Evolutionary conservation across 2,329 filamentous ascomycete genomes (phyloP).

Genomic region (Microcera coccophila): DNA sequence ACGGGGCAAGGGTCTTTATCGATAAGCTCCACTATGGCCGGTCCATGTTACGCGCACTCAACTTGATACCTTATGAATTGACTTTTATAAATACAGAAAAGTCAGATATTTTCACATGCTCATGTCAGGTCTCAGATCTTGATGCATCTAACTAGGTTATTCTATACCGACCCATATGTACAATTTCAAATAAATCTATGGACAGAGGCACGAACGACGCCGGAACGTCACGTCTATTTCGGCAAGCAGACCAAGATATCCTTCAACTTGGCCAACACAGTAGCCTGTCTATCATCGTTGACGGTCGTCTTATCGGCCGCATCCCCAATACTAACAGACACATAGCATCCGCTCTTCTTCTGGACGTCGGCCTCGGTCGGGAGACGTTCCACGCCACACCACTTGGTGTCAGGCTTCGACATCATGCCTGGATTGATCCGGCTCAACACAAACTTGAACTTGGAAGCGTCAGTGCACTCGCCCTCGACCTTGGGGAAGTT

Average conservation of each 20-base stretch:
- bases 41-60: too few relatives aligned
- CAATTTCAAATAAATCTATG: too few relatives aligned
- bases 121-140: too few relatives aligned
- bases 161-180: too few relatives aligned
- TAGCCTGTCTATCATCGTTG: constrained; percentile 28
- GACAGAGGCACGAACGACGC: too few relatives aligned
- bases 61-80: too few relatives aligned
- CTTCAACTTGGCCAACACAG: constrained; percentile 31
- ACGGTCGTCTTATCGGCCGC: constrained; percentile 56
- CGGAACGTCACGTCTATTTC: neutral
- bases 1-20: constrained; percentile 16
- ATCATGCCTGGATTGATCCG: constrained; percentile 56
- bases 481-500: constrained; percentile 58
- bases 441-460: constrained; percentile 62
- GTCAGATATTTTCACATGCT: too few relatives aligned
- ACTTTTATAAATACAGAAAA: too few relatives aligned
- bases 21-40: constrained; percentile 16
- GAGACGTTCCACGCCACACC: constrained; percentile 52
- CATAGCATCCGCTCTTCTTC: constrained; percentile 51
- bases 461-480: constrained; percentile 46
- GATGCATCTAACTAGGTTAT: too few relatives aligned
- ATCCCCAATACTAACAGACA: constrained; percentile 60
- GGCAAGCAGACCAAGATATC: constrained; percentile 30
- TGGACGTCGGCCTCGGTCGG: constrained; percentile 57
- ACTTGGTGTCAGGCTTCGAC: constrained; percentile 51